Percentiles rank a stretch among this genome's conserved stretches.
phyloP scores from a whole-genome alignment of 2,329 filamentous ascomycete genomes.

The Aspergillus viridinutans region DNA sequence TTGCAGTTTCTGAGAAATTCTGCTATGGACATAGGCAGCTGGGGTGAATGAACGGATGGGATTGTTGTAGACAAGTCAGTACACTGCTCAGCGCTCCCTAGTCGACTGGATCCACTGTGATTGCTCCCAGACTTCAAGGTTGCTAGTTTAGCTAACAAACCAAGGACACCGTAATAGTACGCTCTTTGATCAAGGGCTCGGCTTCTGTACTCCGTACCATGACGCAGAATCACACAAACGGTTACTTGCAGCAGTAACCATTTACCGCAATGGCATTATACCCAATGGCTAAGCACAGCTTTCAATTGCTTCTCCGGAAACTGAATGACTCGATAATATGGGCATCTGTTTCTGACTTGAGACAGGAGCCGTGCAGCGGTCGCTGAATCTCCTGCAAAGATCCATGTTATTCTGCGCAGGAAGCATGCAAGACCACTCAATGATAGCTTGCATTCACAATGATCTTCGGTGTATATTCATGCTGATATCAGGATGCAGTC shows the following conservation, averaged over 20 bases:
- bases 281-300: not conserved
- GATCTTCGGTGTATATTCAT: not conserved
- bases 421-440: not conserved
- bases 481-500: not conserved
- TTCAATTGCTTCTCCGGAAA: not conserved
- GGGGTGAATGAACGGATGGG: no score
- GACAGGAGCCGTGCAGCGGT: not conserved
- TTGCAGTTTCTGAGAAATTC: no score
- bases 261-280: conserved; percentile 2
- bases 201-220: not conserved
- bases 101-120: not conserved
- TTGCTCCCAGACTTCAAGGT: not conserved
- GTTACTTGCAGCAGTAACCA: not conserved
- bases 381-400: not conserved
- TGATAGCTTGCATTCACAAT: not conserved
- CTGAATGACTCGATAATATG: not conserved
- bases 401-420: not conserved
- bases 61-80: not conserved
- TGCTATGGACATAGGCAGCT: no score
- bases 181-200: not conserved
- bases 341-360: not conserved
- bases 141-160: not conserved
- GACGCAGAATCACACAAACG: conserved; percentile 1
- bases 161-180: not conserved
- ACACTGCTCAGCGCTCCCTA: not conserved